A percentile compares a stretch with the other conserved stretches of the same genome.
Conservation (phyloP, 176 grass and related monocot species). For the Carex pumila region DNA sequence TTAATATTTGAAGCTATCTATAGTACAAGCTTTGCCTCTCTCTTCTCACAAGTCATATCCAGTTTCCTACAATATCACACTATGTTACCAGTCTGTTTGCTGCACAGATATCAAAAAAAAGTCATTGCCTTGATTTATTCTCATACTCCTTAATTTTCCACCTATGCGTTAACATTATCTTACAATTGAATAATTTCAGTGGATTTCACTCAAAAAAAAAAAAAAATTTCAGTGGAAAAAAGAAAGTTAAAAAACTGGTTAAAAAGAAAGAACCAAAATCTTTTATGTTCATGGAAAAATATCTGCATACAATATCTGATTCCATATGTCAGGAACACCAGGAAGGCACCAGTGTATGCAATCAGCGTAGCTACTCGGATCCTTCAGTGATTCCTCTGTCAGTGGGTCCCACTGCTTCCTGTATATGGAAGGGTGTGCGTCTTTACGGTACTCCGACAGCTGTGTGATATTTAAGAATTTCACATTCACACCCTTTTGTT, state of each 20-base stretch:
- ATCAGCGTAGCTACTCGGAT: slow-evolving; percentile 36
- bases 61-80: background rate
- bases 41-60: background rate
- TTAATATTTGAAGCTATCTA: background rate
- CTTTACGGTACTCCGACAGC: slow-evolving; percentile 68
- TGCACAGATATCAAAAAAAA: background rate
- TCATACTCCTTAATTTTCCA: background rate
- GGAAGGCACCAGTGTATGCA: slow-evolving; percentile 58
- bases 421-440: slow-evolving; percentile 73
- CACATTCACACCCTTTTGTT: slow-evolving; percentile 40
- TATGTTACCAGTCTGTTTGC: background rate
- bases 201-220: too few species aligned
- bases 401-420: slow-evolving; percentile 54
- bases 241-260: background rate
- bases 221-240: background rate
- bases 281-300: slow-evolving; percentile 25
- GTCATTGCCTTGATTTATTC: background rate
- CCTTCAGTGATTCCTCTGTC: slow-evolving; percentile 35
- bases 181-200: slow-evolving; percentile 11
- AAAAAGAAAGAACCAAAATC: slow-evolving; percentile 1
- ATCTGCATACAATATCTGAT: slow-evolving; percentile 53
- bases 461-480: slow-evolving; percentile 64
- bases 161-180: background rate
- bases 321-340: slow-evolving; percentile 72
- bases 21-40: background rate